Percentiles rank a stretch among this genome's conserved stretches.
Evolutionary conservation across 75 land plant species (phyloP).

Genomic region (Cunninghamia lanceolata): DNA sequence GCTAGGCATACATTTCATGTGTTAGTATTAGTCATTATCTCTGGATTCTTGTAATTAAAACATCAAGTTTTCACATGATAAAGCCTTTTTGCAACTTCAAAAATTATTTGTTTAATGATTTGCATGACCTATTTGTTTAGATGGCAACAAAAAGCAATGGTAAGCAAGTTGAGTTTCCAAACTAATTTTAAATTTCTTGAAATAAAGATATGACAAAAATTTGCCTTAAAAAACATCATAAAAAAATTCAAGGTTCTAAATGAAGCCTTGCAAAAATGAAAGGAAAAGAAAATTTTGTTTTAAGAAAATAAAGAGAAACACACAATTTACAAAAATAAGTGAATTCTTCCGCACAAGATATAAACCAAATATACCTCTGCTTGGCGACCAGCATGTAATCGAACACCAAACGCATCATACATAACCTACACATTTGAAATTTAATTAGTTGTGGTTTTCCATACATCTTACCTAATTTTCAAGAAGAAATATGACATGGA

Average conservation of each 20-base stretch:
- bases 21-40: neutral
- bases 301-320: neutral
- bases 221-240: neutral
- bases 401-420: conserved; percentile 95
- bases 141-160: neutral
- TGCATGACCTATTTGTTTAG: neutral
- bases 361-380: conserved; percentile 62
- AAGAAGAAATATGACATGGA: neutral
- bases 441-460: neutral
- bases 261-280: neutral
- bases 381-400: conserved; percentile 94
- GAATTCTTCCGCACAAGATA: neutral
- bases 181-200: neutral
- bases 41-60: neutral
- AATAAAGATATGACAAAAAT: neutral
- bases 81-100: neutral
- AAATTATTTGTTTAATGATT: neutral
- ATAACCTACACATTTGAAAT: conserved; percentile 57
- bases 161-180: neutral
- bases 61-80: neutral
- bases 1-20: neutral
- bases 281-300: neutral
- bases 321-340: neutral
- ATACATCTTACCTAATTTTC: neutral
- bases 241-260: neutral